These are phyloP conservation scores for Rhamnella rubrinervis DNA, from an alignment of 331 rosid species.

Conservation along the genomic window DNA sequence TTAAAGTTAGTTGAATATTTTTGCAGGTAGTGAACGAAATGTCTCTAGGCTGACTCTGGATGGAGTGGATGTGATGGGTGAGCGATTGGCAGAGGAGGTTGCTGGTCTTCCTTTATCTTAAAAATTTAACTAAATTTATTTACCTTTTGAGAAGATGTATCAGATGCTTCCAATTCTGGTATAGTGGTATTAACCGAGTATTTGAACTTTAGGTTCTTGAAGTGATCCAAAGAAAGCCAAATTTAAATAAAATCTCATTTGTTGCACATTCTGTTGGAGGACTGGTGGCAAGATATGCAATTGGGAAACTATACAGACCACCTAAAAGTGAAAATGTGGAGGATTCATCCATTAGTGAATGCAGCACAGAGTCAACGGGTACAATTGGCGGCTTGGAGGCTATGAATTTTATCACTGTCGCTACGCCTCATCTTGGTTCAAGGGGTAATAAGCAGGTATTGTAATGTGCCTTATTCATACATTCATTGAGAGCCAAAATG, in stretches of 20 bases:
- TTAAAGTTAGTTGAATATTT: conserved; percentile 8
- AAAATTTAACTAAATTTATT: conserved; percentile 9
- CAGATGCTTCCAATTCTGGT: neutral
- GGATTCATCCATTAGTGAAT: conserved; percentile 30
- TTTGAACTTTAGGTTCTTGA: conserved; percentile 57
- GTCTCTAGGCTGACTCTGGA: conserved; percentile 71
- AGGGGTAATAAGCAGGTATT: conserved; percentile 96
- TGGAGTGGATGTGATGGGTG: conserved; percentile 99
- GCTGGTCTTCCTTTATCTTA: conserved; percentile 17
- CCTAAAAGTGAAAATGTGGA: conserved; percentile 36
- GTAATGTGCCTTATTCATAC: neutral
- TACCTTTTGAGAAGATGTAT: conserved; percentile 4
- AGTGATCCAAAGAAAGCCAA: conserved; percentile 68
- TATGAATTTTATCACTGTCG: conserved; percentile 80
- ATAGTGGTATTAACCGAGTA: conserved; percentile 19
- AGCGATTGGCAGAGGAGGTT: conserved; percentile 86
- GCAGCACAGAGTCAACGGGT: conserved; percentile 40
- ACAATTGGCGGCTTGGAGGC: conserved; percentile 86
- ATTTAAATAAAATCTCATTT: conserved; percentile 69
- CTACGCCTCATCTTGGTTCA: conserved; percentile 98
- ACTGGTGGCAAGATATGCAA: conserved; percentile 84
- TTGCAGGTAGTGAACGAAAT: conserved; percentile 88
- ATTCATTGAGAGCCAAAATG: neutral
- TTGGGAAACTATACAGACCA: conserved; percentile 77
- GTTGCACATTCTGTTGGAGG: conserved; percentile 98